Conservation (phyloP, 2,329 filamentous ascomycete genomes). For the Chaetomium olivaceum region DNA sequence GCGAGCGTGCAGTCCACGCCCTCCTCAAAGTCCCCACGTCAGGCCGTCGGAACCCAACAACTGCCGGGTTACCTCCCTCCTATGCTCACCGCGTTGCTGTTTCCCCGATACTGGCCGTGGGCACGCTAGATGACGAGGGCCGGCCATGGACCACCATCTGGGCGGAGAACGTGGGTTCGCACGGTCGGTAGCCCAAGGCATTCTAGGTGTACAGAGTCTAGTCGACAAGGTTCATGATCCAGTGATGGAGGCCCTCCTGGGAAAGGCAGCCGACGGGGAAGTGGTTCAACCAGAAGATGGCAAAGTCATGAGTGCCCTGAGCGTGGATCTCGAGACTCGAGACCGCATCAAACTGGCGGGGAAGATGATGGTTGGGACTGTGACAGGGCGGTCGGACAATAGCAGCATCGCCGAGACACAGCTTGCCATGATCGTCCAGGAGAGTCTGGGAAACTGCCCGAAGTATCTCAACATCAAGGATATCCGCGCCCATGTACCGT, state of each 20-base stretch:
- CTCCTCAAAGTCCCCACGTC: slow-evolving; percentile 58
- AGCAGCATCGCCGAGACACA: slow-evolving; percentile 43
- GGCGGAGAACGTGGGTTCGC: slow-evolving; percentile 72
- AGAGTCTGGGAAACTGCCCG: slow-evolving; percentile 79
- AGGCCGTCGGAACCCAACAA: slow-evolving; percentile 63
- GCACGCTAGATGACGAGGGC: slow-evolving; percentile 64
- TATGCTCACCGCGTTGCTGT: slow-evolving; percentile 61
- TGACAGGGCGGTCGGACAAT: slow-evolving; percentile 41
- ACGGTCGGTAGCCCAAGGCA: slow-evolving; percentile 58
- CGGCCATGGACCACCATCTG: slow-evolving; percentile 76
- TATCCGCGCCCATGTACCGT: slow-evolving; percentile 56
- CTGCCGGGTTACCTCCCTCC: slow-evolving; percentile 60
- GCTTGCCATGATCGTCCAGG: slow-evolving; percentile 68
- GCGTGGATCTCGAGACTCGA: slow-evolving; percentile 66
- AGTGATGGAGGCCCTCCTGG: slow-evolving; percentile 64
- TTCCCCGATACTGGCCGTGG: slow-evolving; percentile 71
- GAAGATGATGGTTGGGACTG: slow-evolving; percentile 63
- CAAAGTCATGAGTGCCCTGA: slow-evolving; percentile 51
- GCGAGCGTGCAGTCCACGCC: slow-evolving; percentile 65
- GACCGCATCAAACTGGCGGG: slow-evolving; percentile 75
- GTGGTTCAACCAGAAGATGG: slow-evolving; percentile 43
- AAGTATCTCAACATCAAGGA: slow-evolving; percentile 81
- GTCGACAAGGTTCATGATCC: slow-evolving; percentile 68
- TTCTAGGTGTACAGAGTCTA: slow-evolving; percentile 63
- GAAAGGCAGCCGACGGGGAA: slow-evolving; percentile 46